These are phyloP conservation scores for Saccharomyces hybrid DNA, from an alignment of 1,139 yeast genomes.

Conservation along the genomic window DNA sequence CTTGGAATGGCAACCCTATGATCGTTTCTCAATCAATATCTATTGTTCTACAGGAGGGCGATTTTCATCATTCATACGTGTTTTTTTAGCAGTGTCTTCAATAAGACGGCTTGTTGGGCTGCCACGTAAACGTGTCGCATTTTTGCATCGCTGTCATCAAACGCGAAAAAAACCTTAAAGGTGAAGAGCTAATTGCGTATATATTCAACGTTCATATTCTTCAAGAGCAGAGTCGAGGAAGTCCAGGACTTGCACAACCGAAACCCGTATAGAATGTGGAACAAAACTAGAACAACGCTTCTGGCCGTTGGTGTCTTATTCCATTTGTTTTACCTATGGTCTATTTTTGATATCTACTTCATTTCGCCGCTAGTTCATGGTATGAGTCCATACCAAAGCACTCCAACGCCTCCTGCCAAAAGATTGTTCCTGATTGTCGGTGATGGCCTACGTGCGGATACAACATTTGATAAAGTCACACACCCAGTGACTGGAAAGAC, in stretches of 20 bases:
- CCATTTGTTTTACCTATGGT: constrained; percentile 88
- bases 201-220: background rate
- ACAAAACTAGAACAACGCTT: constrained; percentile 35
- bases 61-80: background rate
- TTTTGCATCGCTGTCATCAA: background rate
- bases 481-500: constrained; percentile 61
- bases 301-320: constrained; percentile 72
- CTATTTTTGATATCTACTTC: constrained; percentile 94
- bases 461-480: constrained; percentile 66
- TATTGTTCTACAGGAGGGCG: too few species aligned
- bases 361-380: constrained; percentile 98
- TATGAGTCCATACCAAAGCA: constrained; percentile 71
- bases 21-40: too few species aligned
- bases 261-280: constrained; percentile 17
- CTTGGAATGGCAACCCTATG: too few species aligned
- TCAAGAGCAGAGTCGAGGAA: background rate
- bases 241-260: background rate
- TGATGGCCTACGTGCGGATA: constrained; percentile 95
- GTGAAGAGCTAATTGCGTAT: background rate
- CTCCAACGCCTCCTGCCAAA: constrained; percentile 72
- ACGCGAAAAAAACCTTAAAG: background rate
- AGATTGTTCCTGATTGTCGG: constrained; percentile 86
- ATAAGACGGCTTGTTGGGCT: background rate
- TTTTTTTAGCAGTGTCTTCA: background rate
- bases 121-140: background rate